Percentiles rank a stretch among this genome's conserved stretches.
These are phyloP conservation scores for Yarrowia deformans DNA, from an alignment of 805 yeast species.

Conservation along the genomic window DNA sequence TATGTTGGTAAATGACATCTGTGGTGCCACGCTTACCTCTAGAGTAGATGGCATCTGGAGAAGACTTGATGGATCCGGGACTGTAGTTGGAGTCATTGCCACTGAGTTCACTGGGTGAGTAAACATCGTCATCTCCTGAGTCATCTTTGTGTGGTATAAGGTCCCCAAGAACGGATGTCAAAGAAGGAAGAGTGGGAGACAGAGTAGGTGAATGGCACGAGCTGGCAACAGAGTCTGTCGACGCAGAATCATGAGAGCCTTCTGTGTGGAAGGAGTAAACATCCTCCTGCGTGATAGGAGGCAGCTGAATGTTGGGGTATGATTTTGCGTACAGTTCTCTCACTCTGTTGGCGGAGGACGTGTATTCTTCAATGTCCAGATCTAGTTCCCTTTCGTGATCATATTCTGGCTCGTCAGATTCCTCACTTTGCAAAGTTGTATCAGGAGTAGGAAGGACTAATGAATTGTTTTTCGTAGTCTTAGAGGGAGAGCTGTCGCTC, in stretches of 20 bases:
- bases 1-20: not conserved
- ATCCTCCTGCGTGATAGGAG: not conserved
- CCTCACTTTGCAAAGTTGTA: not conserved
- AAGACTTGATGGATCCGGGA: slow-evolving; percentile 5
- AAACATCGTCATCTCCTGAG: not conserved
- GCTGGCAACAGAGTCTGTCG: not conserved
- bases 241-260: not conserved
- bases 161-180: slow-evolving; percentile 3
- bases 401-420: no score
- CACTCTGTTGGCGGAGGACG: not conserved
- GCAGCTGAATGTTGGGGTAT: not conserved
- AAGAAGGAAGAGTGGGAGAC: slow-evolving; percentile 10
- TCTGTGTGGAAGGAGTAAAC: not conserved
- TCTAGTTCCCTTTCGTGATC: no score
- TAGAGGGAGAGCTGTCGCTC: no score
- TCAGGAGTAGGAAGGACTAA: slow-evolving; percentile 3
- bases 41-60: not conserved
- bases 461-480: no score
- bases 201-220: not conserved
- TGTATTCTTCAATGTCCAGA: not conserved
- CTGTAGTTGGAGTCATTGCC: slow-evolving; percentile 9
- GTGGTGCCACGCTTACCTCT: not conserved
- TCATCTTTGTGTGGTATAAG: not conserved
- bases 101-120: not conserved
- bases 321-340: slow-evolving; percentile 1